Percentiles rank a stretch among this genome's conserved stretches.
Evolutionary conservation across 768 basidiomycete species (phyloP).

Genomic region (Imleria badia): DNA sequence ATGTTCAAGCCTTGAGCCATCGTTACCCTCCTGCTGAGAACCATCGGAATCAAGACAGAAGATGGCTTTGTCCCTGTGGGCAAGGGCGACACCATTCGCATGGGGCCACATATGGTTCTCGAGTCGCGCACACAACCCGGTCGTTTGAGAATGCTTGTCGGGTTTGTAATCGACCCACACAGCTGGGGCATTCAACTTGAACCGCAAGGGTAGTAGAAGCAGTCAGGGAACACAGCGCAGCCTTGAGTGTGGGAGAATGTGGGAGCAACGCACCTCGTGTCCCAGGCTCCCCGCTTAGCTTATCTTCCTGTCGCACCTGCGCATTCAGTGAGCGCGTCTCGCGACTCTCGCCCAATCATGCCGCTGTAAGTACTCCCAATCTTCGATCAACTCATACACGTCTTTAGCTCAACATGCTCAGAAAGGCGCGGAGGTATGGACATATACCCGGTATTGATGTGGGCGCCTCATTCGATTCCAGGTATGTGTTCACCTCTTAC

Average conservation of each 20-base stretch:
- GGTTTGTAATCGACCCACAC: neutral
- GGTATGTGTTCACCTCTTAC: neutral
- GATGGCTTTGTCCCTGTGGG: constrained; percentile 71
- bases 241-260: too few relatives aligned
- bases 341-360: too few relatives aligned
- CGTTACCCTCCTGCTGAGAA: constrained; percentile 89
- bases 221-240: neutral
- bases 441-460: neutral
- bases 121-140: neutral
- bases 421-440: neutral
- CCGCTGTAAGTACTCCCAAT: neutral
- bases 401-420: neutral
- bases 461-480: neutral
- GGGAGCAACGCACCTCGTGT: too few relatives aligned
- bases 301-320: too few relatives aligned
- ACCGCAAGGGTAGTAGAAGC: constrained; percentile 1
- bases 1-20: constrained; percentile 83
- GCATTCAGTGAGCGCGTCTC: too few relatives aligned
- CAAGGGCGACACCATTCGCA: constrained; percentile 82
- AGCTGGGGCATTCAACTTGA: too few relatives aligned
- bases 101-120: constrained; percentile 76
- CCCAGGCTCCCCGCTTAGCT: too few relatives aligned
- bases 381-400: neutral
- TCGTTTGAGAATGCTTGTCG: neutral
- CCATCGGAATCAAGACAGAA: constrained; percentile 89